A percentile compares a stretch with the other conserved stretches of the same genome.
Conservation (phyloP, 129 eudicot species). For the carrot (Daucus carota) region DH1_v3.0 NC_030381.2:39634501-39635000, state of each 20-base stretch:
- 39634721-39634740: not conserved
- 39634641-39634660: not conserved
- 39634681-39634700: conserved; percentile 26
- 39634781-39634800: not conserved
- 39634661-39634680: conserved; percentile 30
- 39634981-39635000: not conserved
- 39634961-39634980: not conserved
- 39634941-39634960: not conserved
- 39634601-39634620: not conserved
- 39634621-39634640: not conserved
- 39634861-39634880: not conserved
- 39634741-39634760: not conserved
- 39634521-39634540: conserved; percentile 50
- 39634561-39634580: conserved; percentile 59
- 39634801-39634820: conserved; percentile 1
- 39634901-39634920: not conserved
- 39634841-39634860: not conserved
- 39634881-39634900: not conserved
- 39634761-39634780: not conserved
- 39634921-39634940: not conserved
- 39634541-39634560: conserved; percentile 53
- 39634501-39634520: conserved; percentile 52
- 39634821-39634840: conserved; percentile 4
- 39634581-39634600: conserved; percentile 11
- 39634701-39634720: not conserved